Conservation (phyloP, 805 yeast species). For the Brettanomyces bruxellensis region DNA sequence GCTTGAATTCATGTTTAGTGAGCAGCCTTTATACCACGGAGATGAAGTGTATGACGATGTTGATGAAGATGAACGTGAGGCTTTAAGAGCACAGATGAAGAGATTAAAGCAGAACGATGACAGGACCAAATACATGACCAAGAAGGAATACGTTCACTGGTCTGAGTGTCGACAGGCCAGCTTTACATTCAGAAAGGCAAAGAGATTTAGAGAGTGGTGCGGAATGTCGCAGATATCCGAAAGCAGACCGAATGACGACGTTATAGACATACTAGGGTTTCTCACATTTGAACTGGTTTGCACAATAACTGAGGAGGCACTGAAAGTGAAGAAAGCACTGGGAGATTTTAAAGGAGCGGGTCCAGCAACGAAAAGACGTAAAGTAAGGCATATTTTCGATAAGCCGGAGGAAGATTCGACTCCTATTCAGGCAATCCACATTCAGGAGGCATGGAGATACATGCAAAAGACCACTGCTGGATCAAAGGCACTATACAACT, state of each 20-base stretch:
- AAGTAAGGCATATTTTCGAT: constrained; percentile 58
- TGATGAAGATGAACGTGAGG: constrained; percentile 88
- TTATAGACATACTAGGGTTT: constrained; percentile 90
- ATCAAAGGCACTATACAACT: constrained; percentile 59
- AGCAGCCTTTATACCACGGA: constrained; percentile 71
- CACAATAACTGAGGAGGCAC: constrained; percentile 84
- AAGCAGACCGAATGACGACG: constrained; percentile 90
- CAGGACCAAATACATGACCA: constrained; percentile 86
- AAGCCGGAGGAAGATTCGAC: constrained; percentile 79
- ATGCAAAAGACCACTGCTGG: constrained; percentile 51
- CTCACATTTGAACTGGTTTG: constrained; percentile 96
- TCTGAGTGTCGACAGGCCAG: constrained; percentile 97
- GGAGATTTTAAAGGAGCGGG: constrained; percentile 10
- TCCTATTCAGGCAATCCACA: constrained; percentile 72
- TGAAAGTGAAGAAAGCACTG: constrained; percentile 51
- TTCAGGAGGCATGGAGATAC: constrained; percentile 83
- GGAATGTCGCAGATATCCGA: constrained; percentile 79
- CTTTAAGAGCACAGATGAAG: constrained; percentile 79
- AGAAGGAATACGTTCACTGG: constrained; percentile 97
- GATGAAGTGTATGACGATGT: constrained; percentile 46
- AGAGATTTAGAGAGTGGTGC: constrained; percentile 94
- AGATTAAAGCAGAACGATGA: constrained; percentile 90
- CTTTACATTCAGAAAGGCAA: constrained; percentile 90
- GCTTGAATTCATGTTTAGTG: constrained; percentile 83
- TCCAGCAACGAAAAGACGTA: constrained; percentile 27